A percentile compares a stretch with the other conserved stretches of the same genome.
These are phyloP conservation scores for Stachybotrys chlorohalonatus DNA, from an alignment of 2,329 filamentous ascomycete species.

Conservation along the genomic window DNA sequence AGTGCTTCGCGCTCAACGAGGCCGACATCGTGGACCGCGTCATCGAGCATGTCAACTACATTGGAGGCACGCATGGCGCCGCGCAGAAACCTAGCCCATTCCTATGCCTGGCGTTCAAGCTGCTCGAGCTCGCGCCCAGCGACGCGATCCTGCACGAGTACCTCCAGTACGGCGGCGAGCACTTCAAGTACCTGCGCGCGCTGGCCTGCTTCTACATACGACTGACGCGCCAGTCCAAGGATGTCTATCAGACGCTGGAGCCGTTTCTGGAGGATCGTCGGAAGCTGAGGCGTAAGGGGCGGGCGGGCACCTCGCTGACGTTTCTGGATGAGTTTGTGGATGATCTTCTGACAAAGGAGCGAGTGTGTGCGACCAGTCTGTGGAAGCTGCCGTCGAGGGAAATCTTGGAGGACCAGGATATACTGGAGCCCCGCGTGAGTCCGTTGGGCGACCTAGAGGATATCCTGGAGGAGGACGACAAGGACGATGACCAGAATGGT, in stretches of 20 bases:
- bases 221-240: slow-evolving; percentile 71
- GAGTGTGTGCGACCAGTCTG: slow-evolving; percentile 83
- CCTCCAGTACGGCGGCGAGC: slow-evolving; percentile 62
- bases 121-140: slow-evolving; percentile 77
- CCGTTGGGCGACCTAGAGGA: slow-evolving; percentile 73
- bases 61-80: slow-evolving; percentile 81
- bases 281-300: slow-evolving; percentile 70
- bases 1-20: slow-evolving; percentile 92
- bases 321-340: slow-evolving; percentile 91
- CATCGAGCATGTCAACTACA: slow-evolving; percentile 67
- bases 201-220: slow-evolving; percentile 91
- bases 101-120: slow-evolving; percentile 87
- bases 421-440: slow-evolving; percentile 78
- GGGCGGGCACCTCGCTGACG: slow-evolving; percentile 67
- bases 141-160: slow-evolving; percentile 75
- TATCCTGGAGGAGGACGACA: slow-evolving; percentile 51
- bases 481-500: slow-evolving; percentile 25
- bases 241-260: slow-evolving; percentile 74
- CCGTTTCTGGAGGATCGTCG: slow-evolving; percentile 72
- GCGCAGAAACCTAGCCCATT: slow-evolving; percentile 86
- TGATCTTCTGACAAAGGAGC: slow-evolving; percentile 77
- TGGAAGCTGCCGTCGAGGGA: slow-evolving; percentile 84
- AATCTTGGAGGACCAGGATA: slow-evolving; percentile 78
- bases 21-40: slow-evolving; percentile 80
- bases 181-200: slow-evolving; percentile 81